Percentiles rank a stretch among this genome's conserved stretches.
Conservation (phyloP, 1,284 basidiomycete genomes). For the Ganoderma lucidum region DNA sequence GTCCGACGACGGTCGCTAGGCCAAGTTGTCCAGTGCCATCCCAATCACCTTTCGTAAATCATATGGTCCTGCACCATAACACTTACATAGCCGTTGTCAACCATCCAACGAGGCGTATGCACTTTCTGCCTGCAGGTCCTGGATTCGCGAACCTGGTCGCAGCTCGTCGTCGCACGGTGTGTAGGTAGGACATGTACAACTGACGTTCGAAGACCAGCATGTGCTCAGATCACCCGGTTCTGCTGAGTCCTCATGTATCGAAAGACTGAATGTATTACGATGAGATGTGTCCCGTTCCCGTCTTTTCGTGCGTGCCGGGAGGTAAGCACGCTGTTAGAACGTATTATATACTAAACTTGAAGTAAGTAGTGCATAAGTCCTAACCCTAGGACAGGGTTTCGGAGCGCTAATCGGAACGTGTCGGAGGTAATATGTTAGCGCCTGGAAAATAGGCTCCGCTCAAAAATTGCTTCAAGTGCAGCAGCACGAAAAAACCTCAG, state of each 20-base stretch:
- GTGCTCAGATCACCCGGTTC: background rate
- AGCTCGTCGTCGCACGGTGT: background rate
- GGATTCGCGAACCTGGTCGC: background rate
- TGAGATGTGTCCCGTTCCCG: background rate
- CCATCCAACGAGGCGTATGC: background rate
- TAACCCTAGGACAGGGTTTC: constrained; percentile 22
- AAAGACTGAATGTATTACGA: background rate
- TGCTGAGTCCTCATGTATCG: background rate
- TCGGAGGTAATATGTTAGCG: background rate
- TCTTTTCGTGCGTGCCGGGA: background rate
- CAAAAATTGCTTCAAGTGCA: constrained; percentile 19
- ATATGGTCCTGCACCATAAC: background rate
- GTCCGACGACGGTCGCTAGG: background rate
- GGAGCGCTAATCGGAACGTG: background rate
- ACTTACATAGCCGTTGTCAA: background rate
- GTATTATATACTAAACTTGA: too few species aligned
- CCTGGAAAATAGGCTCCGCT: constrained; percentile 16
- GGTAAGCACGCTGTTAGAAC: background rate
- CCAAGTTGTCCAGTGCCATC: too few species aligned
- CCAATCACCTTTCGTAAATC: background rate
- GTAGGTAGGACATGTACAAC: background rate
- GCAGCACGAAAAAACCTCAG: constrained; percentile 25
- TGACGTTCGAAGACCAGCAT: background rate
- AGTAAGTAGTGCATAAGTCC: background rate
- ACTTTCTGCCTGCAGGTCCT: background rate